Percentiles rank a stretch among this genome's conserved stretches.
These are phyloP conservation scores for Thraustochytrium sp. DNA, from an alignment of 352 stramenopile genomes.

Conservation along the genomic window DNA sequence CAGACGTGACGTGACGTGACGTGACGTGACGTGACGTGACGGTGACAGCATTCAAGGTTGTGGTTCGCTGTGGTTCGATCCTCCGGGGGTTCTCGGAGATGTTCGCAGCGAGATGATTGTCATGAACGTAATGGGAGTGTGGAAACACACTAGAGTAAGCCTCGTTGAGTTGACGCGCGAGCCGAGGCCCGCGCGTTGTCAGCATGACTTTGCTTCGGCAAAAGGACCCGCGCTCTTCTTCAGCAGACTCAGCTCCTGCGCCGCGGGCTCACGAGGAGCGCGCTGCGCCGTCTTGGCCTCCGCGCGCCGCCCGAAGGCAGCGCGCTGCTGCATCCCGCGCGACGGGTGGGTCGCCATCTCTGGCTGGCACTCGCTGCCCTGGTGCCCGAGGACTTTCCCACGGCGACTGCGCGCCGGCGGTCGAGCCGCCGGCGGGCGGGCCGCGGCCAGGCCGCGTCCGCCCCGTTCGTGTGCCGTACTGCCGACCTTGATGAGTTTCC, in stretches of 20 bases:
- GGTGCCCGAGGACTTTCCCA: conserved; percentile 42
- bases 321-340: neutral
- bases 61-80: neutral
- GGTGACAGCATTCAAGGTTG: too few relatives aligned
- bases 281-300: conserved; percentile 3
- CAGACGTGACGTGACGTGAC: too few relatives aligned
- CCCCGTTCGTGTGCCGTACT: conserved; percentile 9
- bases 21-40: too few relatives aligned
- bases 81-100: neutral
- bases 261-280: neutral
- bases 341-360: conserved; percentile 20
- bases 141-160: conserved; percentile 43
- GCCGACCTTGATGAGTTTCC: conserved; percentile 28
- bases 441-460: neutral
- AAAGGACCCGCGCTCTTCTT: conserved; percentile 28
- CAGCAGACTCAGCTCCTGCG: neutral
- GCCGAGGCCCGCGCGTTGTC: neutral
- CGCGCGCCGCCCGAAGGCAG: neutral
- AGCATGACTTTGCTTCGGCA: conserved; percentile 36
- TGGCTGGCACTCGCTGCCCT: conserved; percentile 35
- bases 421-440: neutral
- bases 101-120: neutral
- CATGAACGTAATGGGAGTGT: neutral
- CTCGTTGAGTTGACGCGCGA: conserved; percentile 25
- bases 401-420: neutral